Base-by-base conservation (phyloP, 371 early-diverging fungal genomes). In the Mucor lusitanicus region DNA sequence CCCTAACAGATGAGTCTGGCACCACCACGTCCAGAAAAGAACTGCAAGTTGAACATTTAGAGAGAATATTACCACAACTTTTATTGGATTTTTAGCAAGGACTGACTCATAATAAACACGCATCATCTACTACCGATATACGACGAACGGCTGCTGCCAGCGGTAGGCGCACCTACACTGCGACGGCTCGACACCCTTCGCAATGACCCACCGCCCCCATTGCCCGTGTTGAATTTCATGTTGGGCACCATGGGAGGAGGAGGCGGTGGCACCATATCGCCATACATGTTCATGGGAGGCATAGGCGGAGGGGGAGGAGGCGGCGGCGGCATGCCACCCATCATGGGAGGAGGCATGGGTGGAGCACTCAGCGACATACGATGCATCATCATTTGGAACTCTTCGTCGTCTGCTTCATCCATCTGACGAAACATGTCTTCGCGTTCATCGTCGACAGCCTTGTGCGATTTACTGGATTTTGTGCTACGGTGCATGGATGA, bases 11-110 rank as follows among this genome's bases (percentile, higher is more conserved):
- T 8, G 48, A 48, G 23, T 6, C 8, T 11, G 19, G 8, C 27
- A 46, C 30, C 58, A 39, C 12, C n/a, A n/a, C n/a, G 11, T 58
- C 7, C 19, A 30, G 28, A 9, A 57, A 57, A 0, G 59, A 6
- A 7, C n/a, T 72, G 3, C 59, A 68, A 40, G 33, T 58, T 2
- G 72, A 72, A 37, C 65, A 68, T 42, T 59, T 72, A 30, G 72
- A 72, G 37, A 64, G 68, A 23, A 72, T 72, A 13, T 55, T 72
- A 15, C 72, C 72, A 11, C 72, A 72, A 46, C 68, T 72, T 65
- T 64, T 72, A 58, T 68, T 72, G 40, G 72, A 72, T 59, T 72
- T 72, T 68, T 72, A 64, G 61, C 2, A n/a, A n/a, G n/a, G 5
- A 54, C 2, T 33, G 25, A 30, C 6, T 8, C 21, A 19, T 19